Evolutionary conservation across 73 alveolate genomes (phyloP).

Genomic region (Paramecium pentaurelia): DNA sequence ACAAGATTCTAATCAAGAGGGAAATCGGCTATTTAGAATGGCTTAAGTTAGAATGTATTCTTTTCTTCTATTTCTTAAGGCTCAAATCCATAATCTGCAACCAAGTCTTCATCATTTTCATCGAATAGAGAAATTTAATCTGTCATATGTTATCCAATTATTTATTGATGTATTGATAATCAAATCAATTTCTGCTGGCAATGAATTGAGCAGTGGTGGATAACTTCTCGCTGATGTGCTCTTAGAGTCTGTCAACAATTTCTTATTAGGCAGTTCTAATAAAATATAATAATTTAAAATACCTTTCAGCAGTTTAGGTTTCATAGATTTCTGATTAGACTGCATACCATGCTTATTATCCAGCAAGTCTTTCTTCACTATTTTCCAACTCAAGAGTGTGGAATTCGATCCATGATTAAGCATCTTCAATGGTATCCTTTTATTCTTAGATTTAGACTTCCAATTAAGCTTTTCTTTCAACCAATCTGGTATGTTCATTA

Average conservation of each 20-base stretch:
- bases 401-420: slow-evolving; percentile 49
- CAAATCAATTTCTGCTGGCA: slow-evolving; percentile 52
- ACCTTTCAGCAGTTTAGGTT: slow-evolving; percentile 47
- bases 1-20: background rate
- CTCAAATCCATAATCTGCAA: background rate
- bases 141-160: slow-evolving; percentile 36
- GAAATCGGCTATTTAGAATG: background rate
- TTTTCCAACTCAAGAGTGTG: slow-evolving; percentile 42
- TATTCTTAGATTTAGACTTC: slow-evolving; percentile 43
- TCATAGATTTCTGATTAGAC: slow-evolving; percentile 9
- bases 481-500: slow-evolving; percentile 41
- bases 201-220: slow-evolving; percentile 37
- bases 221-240: slow-evolving; percentile 52
- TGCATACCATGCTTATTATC: background rate
- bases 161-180: slow-evolving; percentile 29
- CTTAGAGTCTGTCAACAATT: slow-evolving; percentile 51
- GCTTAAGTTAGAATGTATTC: background rate
- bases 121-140: background rate
- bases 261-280: slow-evolving; percentile 28
- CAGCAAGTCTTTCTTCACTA: slow-evolving; percentile 45
- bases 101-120: background rate
- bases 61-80: background rate
- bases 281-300: background rate
- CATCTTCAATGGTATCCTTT: slow-evolving; percentile 44
- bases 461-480: slow-evolving; percentile 26